These are phyloP conservation scores for Suillus clintonianus DNA, from an alignment of 768 basidiomycete genomes.

Conservation along the genomic window DNA sequence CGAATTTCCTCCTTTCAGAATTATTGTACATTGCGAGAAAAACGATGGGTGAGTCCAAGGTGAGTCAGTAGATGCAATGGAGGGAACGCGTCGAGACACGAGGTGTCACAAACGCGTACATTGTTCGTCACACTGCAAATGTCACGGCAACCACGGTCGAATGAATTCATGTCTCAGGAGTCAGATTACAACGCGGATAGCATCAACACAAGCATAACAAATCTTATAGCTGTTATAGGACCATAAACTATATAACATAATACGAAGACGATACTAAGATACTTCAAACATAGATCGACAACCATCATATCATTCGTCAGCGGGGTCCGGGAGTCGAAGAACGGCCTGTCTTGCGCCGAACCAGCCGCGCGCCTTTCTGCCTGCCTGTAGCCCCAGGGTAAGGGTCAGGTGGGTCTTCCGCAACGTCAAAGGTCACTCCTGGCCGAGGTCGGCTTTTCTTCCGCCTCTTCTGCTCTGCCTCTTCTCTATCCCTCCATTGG, in stretches of 20 bases:
- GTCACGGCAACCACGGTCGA: not conserved
- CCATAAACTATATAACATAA: not conserved
- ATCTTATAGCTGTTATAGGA: not conserved
- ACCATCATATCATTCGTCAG: not conserved
- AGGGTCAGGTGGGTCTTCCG: constrained; percentile 51
- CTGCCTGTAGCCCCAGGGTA: constrained; percentile 17
- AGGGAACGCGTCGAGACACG: constrained; percentile 5
- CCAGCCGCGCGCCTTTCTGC: constrained; percentile 25
- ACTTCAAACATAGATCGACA: not conserved
- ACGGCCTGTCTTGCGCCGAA: constrained; percentile 33
- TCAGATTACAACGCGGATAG: too few relatives aligned
- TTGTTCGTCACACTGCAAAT: not conserved
- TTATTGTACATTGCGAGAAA: constrained; percentile 21
- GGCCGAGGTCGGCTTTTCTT: constrained; percentile 46
- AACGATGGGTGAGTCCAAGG: not conserved
- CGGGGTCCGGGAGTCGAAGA: constrained; percentile 23
- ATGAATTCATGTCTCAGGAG: too few relatives aligned
- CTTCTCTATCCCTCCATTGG: constrained; percentile 72
- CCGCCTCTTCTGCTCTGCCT: constrained; percentile 47
- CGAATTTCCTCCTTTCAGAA: constrained; percentile 12
- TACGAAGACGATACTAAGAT: not conserved
- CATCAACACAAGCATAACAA: too few relatives aligned
- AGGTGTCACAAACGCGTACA: constrained; percentile 8
- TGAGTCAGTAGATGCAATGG: not conserved
- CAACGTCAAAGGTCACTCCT: constrained; percentile 67